A percentile compares a stretch with the other conserved stretches of the same genome.
These are phyloP conservation scores for Aspergillus proliferans DNA, from an alignment of 2,329 filamentous ascomycete species.

Conservation along the genomic window DNA sequence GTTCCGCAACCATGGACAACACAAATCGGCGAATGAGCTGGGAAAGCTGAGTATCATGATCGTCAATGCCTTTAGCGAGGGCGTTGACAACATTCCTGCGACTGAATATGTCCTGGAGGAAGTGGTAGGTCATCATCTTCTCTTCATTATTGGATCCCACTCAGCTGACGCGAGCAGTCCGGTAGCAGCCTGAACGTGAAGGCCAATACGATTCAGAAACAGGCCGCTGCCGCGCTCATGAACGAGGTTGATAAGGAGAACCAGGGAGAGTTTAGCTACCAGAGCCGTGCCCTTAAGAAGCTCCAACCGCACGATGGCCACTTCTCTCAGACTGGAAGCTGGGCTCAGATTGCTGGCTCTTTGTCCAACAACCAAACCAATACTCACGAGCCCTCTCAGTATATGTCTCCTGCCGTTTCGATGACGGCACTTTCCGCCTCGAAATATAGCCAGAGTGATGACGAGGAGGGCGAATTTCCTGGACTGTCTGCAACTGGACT, in stretches of 20 bases:
- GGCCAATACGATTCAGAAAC: conserved; percentile 8
- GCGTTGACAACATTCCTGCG: conserved; percentile 16
- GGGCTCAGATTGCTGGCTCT: conserved; percentile 15
- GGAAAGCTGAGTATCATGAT: conserved; percentile 29
- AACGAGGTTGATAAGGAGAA: conserved; percentile 9
- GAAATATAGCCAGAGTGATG: conserved; percentile 12
- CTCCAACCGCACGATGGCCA: conserved; percentile 2
- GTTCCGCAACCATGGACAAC: conserved; percentile 25
- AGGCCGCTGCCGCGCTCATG: conserved; percentile 8
- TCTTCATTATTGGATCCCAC: neutral
- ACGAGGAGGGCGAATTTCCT: conserved; percentile 1
- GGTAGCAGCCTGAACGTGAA: neutral
- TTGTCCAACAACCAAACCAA: conserved; percentile 1
- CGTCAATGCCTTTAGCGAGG: conserved; percentile 26
- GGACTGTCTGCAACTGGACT: conserved; percentile 3
- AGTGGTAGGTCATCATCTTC: conserved; percentile 8
- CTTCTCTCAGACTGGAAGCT: conserved; percentile 11
- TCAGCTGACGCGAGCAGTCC: conserved; percentile 3
- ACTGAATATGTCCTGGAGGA: conserved; percentile 13
- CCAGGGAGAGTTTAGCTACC: conserved; percentile 2
- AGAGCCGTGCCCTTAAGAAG: conserved; percentile 2
- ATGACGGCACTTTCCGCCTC: conserved; percentile 10
- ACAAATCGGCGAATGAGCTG: conserved; percentile 29
- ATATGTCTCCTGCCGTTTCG: conserved; percentile 11
- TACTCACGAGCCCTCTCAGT: conserved; percentile 8